Base-by-base conservation (phyloP, 768 basidiomycete species). In the Russula griseocarnosa region DNA sequence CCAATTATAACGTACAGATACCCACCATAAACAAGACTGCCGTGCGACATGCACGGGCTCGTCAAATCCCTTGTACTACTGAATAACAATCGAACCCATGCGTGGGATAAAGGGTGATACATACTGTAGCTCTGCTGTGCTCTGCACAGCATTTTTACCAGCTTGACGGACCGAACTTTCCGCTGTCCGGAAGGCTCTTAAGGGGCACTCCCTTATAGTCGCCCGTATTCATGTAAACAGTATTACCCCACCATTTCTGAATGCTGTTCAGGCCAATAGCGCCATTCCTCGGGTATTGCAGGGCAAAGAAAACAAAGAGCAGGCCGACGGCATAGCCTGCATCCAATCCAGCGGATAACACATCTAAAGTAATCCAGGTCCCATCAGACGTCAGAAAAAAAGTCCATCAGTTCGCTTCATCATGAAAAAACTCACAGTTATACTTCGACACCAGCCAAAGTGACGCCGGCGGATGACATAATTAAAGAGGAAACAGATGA, bases 171-270 rank as follows among this genome's bases (percentile, higher is more conserved):
- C 70, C 70, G 38, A 71, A 69, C 16, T 44, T 66, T 13, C 32
- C 32, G 6, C 63, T 49, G 0, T n/a, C 18, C 3, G 65, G 40
- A 20, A 70, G 2, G 3, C 30, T 53, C 60, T 62, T 67, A 49
- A 65, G 42, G n/a, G 72, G 26, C 4, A 66, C 50, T 16, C 67
- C 67, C 3, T 34, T n/a, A 1, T 49, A 70, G 54, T 79, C 77
- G 3, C 69, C 77, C 1, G 74, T 78, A 0, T 73, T 70, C 34
- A 52, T 4, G 67, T 52, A 73, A 9, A 75, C 71, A 65, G 75
- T 81, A 66, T 90, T 90, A 13, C 88, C 89, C 88, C 87, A 90
- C 89, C 88, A 90, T 3, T 65, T 57, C 64, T 82, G 81, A 49
- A 90, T 71, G 8, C 65, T 85, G 38, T 76, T 74, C 13, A 70